Evolutionary conservation across 2,329 filamentous ascomycete genomes (phyloP).

Genomic region (Orbilia javanica): DNA sequence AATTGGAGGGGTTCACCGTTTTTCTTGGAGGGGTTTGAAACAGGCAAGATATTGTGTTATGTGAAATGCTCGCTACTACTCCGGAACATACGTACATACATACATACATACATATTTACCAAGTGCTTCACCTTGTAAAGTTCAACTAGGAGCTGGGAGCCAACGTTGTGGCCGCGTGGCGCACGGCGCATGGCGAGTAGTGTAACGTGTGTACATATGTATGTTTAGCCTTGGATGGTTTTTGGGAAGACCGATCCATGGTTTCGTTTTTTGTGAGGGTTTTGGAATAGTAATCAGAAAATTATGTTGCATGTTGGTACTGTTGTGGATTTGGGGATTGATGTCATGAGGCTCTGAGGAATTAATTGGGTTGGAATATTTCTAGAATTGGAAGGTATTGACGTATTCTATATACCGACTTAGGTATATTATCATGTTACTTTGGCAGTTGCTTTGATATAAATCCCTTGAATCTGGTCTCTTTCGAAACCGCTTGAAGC

Average conservation of each 20-base stretch:
- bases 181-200: neutral
- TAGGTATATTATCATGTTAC: too few relatives aligned
- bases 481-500: too few relatives aligned
- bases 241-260: neutral
- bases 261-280: neutral
- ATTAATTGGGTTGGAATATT: too few relatives aligned
- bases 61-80: too few relatives aligned
- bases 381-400: too few relatives aligned
- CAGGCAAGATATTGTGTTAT: neutral
- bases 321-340: neutral
- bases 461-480: too few relatives aligned
- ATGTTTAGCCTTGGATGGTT: neutral
- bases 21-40: neutral
- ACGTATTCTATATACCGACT: too few relatives aligned
- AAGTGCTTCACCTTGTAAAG: too few relatives aligned
- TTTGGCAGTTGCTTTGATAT: too few relatives aligned
- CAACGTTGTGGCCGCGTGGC: neutral
- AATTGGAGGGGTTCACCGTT: neutral
- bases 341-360: neutral
- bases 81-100: too few relatives aligned
- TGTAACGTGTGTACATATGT: too few relatives aligned
- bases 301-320: neutral
- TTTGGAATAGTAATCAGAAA: slow-evolving; percentile 1
- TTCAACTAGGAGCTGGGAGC: neutral
- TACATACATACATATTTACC: too few relatives aligned